These are phyloP conservation scores for Neopestalotiopsis rosae DNA, from an alignment of 2,329 filamentous ascomycete species.

Conservation along the genomic window DNA sequence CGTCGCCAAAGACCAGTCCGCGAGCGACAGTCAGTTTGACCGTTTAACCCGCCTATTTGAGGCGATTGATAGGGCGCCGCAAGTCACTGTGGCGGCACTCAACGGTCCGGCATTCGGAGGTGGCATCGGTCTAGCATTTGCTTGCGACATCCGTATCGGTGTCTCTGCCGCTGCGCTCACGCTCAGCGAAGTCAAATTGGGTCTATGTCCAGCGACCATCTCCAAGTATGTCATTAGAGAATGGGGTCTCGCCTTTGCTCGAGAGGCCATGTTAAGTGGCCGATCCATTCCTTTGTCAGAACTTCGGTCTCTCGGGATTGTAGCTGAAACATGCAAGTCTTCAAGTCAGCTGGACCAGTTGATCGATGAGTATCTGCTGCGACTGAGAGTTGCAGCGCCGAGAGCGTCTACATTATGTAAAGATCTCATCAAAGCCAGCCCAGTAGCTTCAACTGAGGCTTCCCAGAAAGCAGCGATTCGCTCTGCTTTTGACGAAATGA, in stretches of 20 bases:
- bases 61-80: conserved; percentile 43
- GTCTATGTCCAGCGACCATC: conserved; percentile 43
- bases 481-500: conserved; percentile 26
- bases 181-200: conserved; percentile 46
- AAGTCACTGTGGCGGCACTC: conserved; percentile 46
- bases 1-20: conserved; percentile 8
- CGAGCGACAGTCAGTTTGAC: conserved; percentile 29
- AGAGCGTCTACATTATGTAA: conserved; percentile 40
- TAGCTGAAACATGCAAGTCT: conserved; percentile 20
- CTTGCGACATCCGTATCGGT: conserved; percentile 44
- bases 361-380: conserved; percentile 20
- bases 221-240: conserved; percentile 46
- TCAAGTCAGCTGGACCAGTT: conserved; percentile 33
- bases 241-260: conserved; percentile 41
- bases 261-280: conserved; percentile 44
- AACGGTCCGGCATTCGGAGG: conserved; percentile 50
- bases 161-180: conserved; percentile 29
- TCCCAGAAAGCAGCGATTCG: conserved; percentile 22
- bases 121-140: conserved; percentile 48
- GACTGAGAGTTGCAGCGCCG: conserved; percentile 32
- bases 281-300: conserved; percentile 30
- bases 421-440: conserved; percentile 35
- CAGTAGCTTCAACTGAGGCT: conserved; percentile 23
- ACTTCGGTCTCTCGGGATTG: conserved; percentile 23
- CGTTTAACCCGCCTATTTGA: conserved; percentile 30